Base-by-base conservation (phyloP, 2,329 filamentous ascomycete genomes). In the Colletotrichum sp. region DNA sequence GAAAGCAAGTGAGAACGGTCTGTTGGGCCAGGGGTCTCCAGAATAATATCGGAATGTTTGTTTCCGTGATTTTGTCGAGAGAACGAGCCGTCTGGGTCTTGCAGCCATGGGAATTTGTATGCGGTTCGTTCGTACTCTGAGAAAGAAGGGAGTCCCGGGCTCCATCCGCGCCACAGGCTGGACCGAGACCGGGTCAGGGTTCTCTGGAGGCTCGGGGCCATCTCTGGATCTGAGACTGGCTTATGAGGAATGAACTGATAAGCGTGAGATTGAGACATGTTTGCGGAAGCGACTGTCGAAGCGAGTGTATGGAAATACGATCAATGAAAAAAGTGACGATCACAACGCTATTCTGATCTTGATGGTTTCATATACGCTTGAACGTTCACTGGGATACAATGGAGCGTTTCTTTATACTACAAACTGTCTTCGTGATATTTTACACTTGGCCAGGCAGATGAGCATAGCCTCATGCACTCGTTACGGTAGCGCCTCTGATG, bases 161-260 rank as follows among this genome's bases (percentile, higher is more conserved):
- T 82, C 81, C 81, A 83, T 9, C 79, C 75, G 13, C 82, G 72
- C 82, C 82, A 82, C 6, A 82, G 55, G 3, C 81, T 82, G 2
- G 81, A 82, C 52, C 72, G 77, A 5, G 82, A 83, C 21, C 72
- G 34, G 3, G 68, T 71, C 10, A 78, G 70, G 18, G 60, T 55
- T 12, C 68, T 65, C n/a, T 64, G 64, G 57, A 77, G 52, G 32
- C 55, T 65, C 26, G 74, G 44, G 18, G 39, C 28, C 7, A 39
- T 30, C 24, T 71, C 72, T 10, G 66, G 63, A 49, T 34, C 68
- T 34, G 77, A 49, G 2, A 70, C 39, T 3, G 73, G 77, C 68
- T 67, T 78, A 3, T 76, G 76, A 34, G 76, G 71, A 57, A 78
- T 66, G 26, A 71, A 70, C 32, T 64, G 55, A 30, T 67, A 39